Evolutionary conservation across 345 rosid genomes (phyloP), one percentile per base, ranked within the genome.

Genomic region (Eucalyptus regnans): DNA sequence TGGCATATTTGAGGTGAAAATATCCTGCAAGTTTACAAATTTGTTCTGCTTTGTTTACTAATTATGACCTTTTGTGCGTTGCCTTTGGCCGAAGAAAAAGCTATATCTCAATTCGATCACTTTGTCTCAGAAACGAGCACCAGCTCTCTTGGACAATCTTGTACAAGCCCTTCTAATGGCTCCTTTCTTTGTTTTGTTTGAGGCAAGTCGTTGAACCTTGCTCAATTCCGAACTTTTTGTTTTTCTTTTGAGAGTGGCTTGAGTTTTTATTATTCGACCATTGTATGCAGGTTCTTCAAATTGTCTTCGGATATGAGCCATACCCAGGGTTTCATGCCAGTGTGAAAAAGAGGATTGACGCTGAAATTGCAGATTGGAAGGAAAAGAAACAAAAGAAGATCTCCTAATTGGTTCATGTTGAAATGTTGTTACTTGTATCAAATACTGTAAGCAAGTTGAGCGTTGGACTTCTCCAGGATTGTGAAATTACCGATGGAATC

Each of bases 111-210:
- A 80, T 18, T 54, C 17, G 48, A 33, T 68, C 27, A 20, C 62
- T 86, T 51, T 79, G 87, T 64, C 46, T 68, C 85, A 97, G 99
- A 95, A 93, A 93, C 96, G 99, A 18, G 97, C 99, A 64, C 98
- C 99, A 3, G 98, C 99, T 33, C 93, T 97, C 84, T 85, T 96
- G 88, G 99, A 96, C 92, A 96, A 96, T 91, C 91, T 97, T 88
- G 62, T 86, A n/a, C 99, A 95, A 89, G 99, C 99, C 58, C 89
- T 97, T 88, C 89, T 96, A 31, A 96, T 93, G 95, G 99, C 99
- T 90, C 99, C 99, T 46, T 96, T 95, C 93, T 96, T 96, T n/a
- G 99, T 96, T 23, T 88, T 96, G 89, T 98, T 97, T 1, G 99
- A 97, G 99, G 98, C 95, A 91, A 44, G 87, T 87, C 50, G 31